Evolutionary conservation across 352 stramenopile species (phyloP), one percentile per base, ranked within the genome.

Genomic region (Phytopythium oedochilum): DNA sequence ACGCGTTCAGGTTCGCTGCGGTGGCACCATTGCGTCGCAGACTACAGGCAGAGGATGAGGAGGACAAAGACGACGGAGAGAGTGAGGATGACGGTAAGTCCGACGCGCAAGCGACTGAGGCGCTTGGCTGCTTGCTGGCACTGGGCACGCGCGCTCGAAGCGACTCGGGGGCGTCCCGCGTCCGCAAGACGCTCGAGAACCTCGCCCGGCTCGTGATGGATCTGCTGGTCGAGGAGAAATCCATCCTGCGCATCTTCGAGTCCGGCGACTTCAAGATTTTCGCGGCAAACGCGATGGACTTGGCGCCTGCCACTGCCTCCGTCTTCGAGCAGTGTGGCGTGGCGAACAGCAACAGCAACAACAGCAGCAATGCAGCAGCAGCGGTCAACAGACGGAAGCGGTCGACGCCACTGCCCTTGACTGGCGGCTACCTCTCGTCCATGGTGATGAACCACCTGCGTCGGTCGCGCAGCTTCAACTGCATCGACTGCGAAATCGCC

Each of bases 251-350:
- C 12, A 66, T 90, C 22, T 90, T 79, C 49, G 59, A 64, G 12
- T 83, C 75, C 0, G 73, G 80, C 18, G 78, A 90, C 47, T 90
- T 88, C 59, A 74, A 73, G 44, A 71, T 83, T 32, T 88, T 88
- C 42, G 62, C 63, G 38, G 71, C 67, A 20, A 68, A 63, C 23
- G 60, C 59, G 17, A 48, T 72, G n/a, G 62, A 77, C 11, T 49
- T 61, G 25, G 62, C 57, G 1, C 60, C 71, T 6, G 53, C 45
- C 17, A 46, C 31, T 44, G 6, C 55, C 34, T 61, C n/a, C 32
- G 12, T 63, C 1, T 75, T 82, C 28, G 57, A 78, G 18, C 54
- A 53, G 11, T 79, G 73, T 40, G 74, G 64, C 25, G 68, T 78
- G 38, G 55, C 59, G 0, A 64, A n/a, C 42, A 31, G 1, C 31